A percentile compares a stretch with the other conserved stretches of the same genome.
Evolutionary conservation across 306 rosid species (phyloP).

Genomic region (Malus sieversii): DNA sequence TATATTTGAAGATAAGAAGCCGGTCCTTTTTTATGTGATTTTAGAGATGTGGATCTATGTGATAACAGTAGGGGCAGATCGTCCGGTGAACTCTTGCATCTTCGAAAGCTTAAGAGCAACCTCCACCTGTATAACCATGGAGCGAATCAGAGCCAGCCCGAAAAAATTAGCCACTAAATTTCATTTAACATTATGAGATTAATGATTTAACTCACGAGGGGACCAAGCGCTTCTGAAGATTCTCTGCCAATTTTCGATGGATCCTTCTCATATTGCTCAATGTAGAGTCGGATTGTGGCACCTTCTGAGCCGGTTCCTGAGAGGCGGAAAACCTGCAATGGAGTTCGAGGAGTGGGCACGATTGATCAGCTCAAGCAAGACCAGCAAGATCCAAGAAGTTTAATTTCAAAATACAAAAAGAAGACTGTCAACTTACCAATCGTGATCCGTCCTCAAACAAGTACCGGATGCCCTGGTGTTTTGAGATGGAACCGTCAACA

Average conservation of each 20-base stretch:
- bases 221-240: slow-evolving; percentile 86
- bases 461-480: slow-evolving; percentile 96
- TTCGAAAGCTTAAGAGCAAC: slow-evolving; percentile 92
- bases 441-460: too few species aligned
- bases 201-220: slow-evolving; percentile 57
- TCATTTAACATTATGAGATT: neutral
- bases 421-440: slow-evolving; percentile 39
- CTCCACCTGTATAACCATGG: slow-evolving; percentile 50
- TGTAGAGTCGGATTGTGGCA: slow-evolving; percentile 91
- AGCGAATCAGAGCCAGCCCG: neutral
- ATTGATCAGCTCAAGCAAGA: neutral
- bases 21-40: neutral
- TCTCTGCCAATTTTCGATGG: slow-evolving; percentile 76
- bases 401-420: neutral
- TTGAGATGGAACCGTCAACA: slow-evolving; percentile 84
- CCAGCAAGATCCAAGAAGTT: neutral
- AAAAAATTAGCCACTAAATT: neutral
- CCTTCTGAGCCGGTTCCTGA: slow-evolving; percentile 99
- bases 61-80: slow-evolving; percentile 90
- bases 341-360: slow-evolving; percentile 5
- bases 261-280: slow-evolving; percentile 96
- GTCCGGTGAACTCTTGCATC: slow-evolving; percentile 89
- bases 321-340: slow-evolving; percentile 77
- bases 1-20: neutral
- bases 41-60: slow-evolving; percentile 30